Evolutionary conservation across 1,284 basidiomycete species (phyloP).

Genomic region (Singerocomus rubriflavus): DNA sequence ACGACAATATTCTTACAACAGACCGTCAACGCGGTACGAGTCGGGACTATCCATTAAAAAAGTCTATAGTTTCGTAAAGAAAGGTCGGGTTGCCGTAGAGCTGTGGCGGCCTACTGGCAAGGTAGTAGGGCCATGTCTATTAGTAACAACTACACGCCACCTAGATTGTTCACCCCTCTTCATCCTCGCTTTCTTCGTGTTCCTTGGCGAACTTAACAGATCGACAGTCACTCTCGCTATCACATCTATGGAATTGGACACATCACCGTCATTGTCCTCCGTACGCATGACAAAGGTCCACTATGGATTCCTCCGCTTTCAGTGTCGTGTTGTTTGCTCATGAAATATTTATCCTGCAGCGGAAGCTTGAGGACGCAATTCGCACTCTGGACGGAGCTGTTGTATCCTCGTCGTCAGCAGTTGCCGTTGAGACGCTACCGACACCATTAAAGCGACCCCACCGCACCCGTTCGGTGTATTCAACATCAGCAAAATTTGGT

Average conservation of each 20-base stretch:
- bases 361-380: slow-evolving; percentile 73
- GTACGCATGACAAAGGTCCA: slow-evolving; percentile 34
- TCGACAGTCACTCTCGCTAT: neutral
- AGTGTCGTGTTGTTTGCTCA: slow-evolving; percentile 1
- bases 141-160: too few relatives aligned
- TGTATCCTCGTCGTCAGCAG: slow-evolving; percentile 29
- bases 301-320: neutral
- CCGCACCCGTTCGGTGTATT: slow-evolving; percentile 60
- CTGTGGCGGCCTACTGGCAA: too few relatives aligned
- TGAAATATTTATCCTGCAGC: slow-evolving; percentile 36
- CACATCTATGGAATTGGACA: slow-evolving; percentile 16
- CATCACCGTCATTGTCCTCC: slow-evolving; percentile 20
- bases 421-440: slow-evolving; percentile 33
- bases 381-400: slow-evolving; percentile 61
- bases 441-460: slow-evolving; percentile 52
- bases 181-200: too few relatives aligned
- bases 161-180: too few relatives aligned
- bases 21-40: neutral
- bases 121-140: too few relatives aligned
- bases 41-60: neutral
- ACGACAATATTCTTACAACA: neutral
- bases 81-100: neutral
- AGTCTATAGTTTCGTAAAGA: neutral
- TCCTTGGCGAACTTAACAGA: too few relatives aligned
- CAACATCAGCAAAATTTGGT: slow-evolving; percentile 73